Evolutionary conservation across 192 early-diverging fungal genomes (phyloP), one percentile per base, ranked within the genome.

Genomic region (Rhizophagus prolifer): DNA sequence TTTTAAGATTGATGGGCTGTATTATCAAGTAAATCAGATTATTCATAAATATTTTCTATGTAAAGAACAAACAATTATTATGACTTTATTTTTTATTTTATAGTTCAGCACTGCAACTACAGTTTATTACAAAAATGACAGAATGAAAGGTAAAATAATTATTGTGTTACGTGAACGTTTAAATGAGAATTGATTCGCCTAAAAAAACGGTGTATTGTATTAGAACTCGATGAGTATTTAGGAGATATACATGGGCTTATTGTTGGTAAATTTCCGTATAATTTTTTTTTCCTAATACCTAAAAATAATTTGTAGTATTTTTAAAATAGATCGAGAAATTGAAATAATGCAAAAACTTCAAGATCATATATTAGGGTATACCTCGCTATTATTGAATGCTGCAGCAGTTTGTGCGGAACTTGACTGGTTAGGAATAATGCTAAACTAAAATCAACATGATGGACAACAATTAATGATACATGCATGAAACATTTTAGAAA

Each of bases 211-310:
- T 28, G 13, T 26, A 25, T 38, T 16, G 5, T 70, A 36, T 30
- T 81, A 92, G 91, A 91, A 47, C 81, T 98, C 16, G 96, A 98
- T 74, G 84, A 90, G 60, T 84, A 84, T 19, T 79, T 95, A 9
- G 95, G 96, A 5, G 96, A 98, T 70, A 89, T 98, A 19, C 93
- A 94, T 78, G 90, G 89, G 4, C 83, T 93, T 41, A 92, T 97
- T 74, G 90, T 92, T 30, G 89, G 91, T 87, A 84, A 72, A 85
- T 25, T 34, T 62, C 26, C 26, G 14, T 4, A 34, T n/a, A 30
- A 16, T 23, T 31, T 38, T 8, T 19, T 38, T 10, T 23, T n/a
- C 58, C 30, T 34, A 10, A 38, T 36, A 14, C 2, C 41, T n/a
- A 62, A 26, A 46, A 26, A 64, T 80, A n/a, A 9, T 14, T 19